Evolutionary conservation across 2,329 filamentous ascomycete genomes (phyloP), one percentile per base, ranked within the genome.

Genomic region (Eutypella sp.): DNA sequence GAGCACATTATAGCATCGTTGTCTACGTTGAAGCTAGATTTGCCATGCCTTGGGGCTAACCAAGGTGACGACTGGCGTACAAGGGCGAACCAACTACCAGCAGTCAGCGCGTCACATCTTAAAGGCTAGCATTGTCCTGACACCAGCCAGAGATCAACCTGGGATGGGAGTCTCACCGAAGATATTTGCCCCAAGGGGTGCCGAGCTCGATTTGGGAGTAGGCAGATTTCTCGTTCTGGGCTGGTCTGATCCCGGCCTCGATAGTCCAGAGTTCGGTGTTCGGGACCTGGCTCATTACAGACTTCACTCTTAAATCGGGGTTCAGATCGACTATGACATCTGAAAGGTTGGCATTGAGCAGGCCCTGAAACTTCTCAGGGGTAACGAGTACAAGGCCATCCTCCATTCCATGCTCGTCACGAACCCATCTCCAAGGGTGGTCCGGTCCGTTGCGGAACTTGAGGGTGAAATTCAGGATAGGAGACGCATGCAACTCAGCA

Each of bases 11-110:
- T 67, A 1, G 82, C 89, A 57, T 95, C 87, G 55, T 90, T 87
- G 49, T 89, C 85, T 4, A 91, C 71, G 4, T 70, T 68, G 46
- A 95, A 86, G 1, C 69, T 69, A 3, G 71, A 66, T 50, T 78
- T 82, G 11, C 91, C 91, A 62, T 96, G 91, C 33, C 89, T 75
- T n/a, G 92, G 92, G 7, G 86, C 89, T 10, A 96, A 70, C 92
- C 92, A 97, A 1, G 90, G 85, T 27, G 77, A 78, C 81, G 84
- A 93, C 3, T 88, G 72, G 16, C 90, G 81, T 5, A 95, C 83
- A 11, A 96, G 68, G 7, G 88, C 82, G 62, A 96, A 92, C 82
- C 89, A 95, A 55, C 86, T 81, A 44, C 9, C 31, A 31, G 24
- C 13, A 8, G 43, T 62, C 41, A 63, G 60, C 47, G 33, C 27